phyloP scores from a whole-genome alignment of 2,329 filamentous ascomycete genomes.

The Aspergillus sp. region DNA sequence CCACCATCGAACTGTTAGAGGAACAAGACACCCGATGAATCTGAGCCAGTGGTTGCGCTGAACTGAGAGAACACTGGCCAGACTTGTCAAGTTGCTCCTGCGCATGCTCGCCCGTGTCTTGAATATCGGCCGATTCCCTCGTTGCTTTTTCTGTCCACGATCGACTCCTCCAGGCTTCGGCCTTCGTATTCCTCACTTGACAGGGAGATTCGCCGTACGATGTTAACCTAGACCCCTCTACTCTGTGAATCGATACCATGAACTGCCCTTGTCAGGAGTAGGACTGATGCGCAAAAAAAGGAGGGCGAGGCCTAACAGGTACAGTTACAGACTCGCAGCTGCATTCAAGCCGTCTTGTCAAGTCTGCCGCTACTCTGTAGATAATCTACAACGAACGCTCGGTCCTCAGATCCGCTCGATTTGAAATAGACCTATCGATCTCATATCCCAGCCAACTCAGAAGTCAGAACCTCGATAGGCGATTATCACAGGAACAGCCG shows the following conservation, averaged over 20 bases:
- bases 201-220: background rate
- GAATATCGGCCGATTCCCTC: background rate
- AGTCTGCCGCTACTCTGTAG: background rate
- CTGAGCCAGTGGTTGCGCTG: no score
- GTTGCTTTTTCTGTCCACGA: background rate
- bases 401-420: conserved; percentile 12
- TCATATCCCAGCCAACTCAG: background rate
- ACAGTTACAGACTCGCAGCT: no score
- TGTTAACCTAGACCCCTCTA: no score
- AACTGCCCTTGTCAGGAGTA: background rate
- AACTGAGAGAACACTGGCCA: no score
- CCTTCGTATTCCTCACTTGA: background rate
- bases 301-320: no score
- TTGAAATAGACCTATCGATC: conserved; percentile 20
- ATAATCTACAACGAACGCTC: background rate
- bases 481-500: no score
- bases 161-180: background rate
- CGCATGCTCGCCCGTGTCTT: no score
- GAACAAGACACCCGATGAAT: background rate
- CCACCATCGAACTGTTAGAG: background rate
- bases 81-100: no score
- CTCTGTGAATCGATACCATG: background rate
- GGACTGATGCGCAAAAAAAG: background rate
- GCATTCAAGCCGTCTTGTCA: no score
- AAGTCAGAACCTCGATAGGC: no score